Conservation (phyloP, 106 monocot species). For the Iris macrosiphon region DNA sequence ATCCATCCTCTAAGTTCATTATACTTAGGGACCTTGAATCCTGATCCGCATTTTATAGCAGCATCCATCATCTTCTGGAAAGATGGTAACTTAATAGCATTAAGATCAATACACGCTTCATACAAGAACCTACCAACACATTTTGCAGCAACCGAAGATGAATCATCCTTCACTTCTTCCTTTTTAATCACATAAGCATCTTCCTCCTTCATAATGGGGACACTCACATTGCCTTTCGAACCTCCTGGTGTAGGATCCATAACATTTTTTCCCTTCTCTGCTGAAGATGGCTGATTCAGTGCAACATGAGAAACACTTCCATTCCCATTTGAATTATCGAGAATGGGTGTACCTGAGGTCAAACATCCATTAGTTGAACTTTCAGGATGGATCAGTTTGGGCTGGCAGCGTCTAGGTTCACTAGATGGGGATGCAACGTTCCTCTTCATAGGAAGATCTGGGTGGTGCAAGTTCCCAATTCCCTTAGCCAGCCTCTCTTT, state of each 20-base stretch:
- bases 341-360: not conserved
- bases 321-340: not conserved
- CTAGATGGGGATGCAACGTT: conserved; percentile 5
- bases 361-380: not conserved
- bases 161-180: conserved; percentile 34
- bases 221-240: not conserved
- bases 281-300: not conserved
- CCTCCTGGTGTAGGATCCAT: not conserved
- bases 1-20: conserved; percentile 60
- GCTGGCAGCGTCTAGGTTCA: conserved; percentile 3
- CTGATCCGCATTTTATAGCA: conserved; percentile 25
- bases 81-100: conserved; percentile 42
- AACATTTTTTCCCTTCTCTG: conserved; percentile 3
- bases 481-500: conserved; percentile 41
- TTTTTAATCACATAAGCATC: conserved; percentile 9
- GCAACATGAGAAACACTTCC: not conserved
- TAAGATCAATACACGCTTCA: conserved; percentile 60
- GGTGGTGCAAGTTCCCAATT: conserved; percentile 26
- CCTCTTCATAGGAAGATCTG: conserved; percentile 47
- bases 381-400: not conserved
- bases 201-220: conserved; percentile 9
- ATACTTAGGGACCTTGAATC: conserved; percentile 33
- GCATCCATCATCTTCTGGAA: conserved; percentile 68
- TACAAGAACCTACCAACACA: conserved; percentile 52
- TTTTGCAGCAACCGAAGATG: conserved; percentile 15